Evolutionary conservation across 352 stramenopile genomes (phyloP).

Genomic region (Phytophthora foliorum): DNA sequence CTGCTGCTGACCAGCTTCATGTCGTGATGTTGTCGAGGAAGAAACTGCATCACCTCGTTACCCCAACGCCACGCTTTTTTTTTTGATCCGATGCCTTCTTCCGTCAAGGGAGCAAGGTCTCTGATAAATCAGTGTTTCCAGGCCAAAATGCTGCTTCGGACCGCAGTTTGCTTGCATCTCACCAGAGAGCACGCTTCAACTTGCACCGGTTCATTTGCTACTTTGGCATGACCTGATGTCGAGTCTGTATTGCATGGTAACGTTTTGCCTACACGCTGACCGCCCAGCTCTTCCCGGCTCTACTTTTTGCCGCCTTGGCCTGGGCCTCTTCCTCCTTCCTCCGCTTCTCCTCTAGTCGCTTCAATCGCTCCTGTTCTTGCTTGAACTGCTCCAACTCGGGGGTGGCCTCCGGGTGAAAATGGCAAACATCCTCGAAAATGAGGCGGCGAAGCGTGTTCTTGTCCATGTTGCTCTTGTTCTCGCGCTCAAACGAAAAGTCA

Average conservation of each 20-base stretch:
- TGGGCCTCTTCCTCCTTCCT: slow-evolving; percentile 35
- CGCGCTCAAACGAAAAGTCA: slow-evolving; percentile 87
- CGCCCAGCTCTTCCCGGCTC: slow-evolving; percentile 31
- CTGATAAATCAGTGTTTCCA: background rate
- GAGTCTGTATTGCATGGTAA: slow-evolving; percentile 23
- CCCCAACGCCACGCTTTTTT: background rate
- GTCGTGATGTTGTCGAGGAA: background rate
- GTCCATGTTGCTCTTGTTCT: slow-evolving; percentile 69
- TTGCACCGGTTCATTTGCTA: slow-evolving; percentile 24
- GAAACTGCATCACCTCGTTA: background rate
- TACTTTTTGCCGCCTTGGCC: slow-evolving; percentile 9
- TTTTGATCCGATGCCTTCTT: background rate
- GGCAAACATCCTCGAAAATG: slow-evolving; percentile 89
- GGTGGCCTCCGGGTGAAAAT: slow-evolving; percentile 82
- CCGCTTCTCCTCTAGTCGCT: slow-evolving; percentile 36
- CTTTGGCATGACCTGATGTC: slow-evolving; percentile 20
- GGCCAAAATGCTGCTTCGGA: too few species aligned
- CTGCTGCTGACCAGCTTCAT: background rate
- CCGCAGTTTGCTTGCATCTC: too few species aligned
- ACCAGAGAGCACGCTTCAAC: slow-evolving; percentile 12
- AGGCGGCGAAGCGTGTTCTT: slow-evolving; percentile 82
- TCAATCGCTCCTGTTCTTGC: slow-evolving; percentile 56
- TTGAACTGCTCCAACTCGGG: slow-evolving; percentile 66
- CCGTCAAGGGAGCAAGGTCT: background rate
- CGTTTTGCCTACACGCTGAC: slow-evolving; percentile 31